Evolutionary conservation across 345 rosid genomes (phyloP).

Genomic region (Noccaea caerulescens): DNA sequence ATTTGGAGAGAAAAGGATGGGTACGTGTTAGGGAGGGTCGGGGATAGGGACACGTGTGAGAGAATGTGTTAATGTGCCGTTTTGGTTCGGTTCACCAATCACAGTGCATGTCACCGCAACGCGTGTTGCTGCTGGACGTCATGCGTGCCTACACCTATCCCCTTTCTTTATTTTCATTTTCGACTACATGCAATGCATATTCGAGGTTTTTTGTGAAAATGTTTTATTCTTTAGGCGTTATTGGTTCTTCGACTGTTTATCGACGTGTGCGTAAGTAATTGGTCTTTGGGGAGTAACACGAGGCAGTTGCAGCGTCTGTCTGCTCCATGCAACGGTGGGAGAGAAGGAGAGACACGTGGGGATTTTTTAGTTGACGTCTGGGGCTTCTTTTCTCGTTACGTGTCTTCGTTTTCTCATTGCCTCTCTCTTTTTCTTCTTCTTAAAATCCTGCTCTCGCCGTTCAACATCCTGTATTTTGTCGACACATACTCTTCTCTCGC

Average conservation of each 20-base stretch:
- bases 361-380: constrained; percentile 35
- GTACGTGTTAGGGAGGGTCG: constrained; percentile 68
- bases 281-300: constrained; percentile 36
- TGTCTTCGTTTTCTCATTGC: constrained; percentile 16
- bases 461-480: constrained; percentile 30
- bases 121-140: constrained; percentile 67
- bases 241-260: constrained; percentile 25
- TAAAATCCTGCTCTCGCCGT: constrained; percentile 40
- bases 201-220: not conserved
- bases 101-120: constrained; percentile 43
- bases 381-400: constrained; percentile 41
- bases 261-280: constrained; percentile 27
- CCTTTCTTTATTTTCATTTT: constrained; percentile 30
- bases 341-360: constrained; percentile 34
- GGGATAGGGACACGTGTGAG: constrained; percentile 62
- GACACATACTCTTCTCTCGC: constrained; percentile 30
- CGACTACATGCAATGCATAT: constrained; percentile 37
- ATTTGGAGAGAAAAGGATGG: constrained; percentile 59
- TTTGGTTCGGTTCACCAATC: constrained; percentile 54
- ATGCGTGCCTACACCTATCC: constrained; percentile 91
- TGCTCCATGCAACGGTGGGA: constrained; percentile 59
- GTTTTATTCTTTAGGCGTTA: constrained; percentile 21
- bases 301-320: constrained; percentile 45
- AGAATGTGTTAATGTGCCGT: constrained; percentile 47
- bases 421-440: not conserved